phyloP scores from a whole-genome alignment of 176 grass and related monocot species.

The Carex scoparia region DNA sequence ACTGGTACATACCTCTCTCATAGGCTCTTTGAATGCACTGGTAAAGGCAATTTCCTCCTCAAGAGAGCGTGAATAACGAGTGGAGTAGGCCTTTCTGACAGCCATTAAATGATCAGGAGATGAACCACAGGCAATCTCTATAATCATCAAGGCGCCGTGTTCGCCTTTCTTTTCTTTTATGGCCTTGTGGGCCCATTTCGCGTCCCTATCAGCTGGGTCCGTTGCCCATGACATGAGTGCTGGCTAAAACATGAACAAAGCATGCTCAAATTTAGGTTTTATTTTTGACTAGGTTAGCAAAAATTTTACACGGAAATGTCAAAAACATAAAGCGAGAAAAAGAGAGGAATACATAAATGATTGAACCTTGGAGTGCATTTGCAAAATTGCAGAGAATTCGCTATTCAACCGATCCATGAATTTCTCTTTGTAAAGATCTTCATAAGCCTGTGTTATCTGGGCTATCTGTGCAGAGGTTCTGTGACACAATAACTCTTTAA shows the following conservation, averaged over 20 bases:
- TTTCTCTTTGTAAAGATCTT: slow-evolving; percentile 49
- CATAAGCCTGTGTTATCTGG: slow-evolving; percentile 58
- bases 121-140: slow-evolving; percentile 85
- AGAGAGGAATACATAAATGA: not conserved
- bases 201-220: slow-evolving; percentile 74
- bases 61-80: slow-evolving; percentile 52
- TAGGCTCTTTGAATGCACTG: slow-evolving; percentile 40
- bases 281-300: not conserved
- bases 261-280: not conserved
- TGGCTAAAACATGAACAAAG: slow-evolving; percentile 33
- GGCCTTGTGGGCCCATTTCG: slow-evolving; percentile 54
- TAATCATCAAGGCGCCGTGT: slow-evolving; percentile 41
- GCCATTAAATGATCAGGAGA: slow-evolving; percentile 75
- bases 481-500: slow-evolving; percentile 68
- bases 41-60: slow-evolving; percentile 74
- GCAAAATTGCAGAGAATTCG: slow-evolving; percentile 68
- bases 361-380: slow-evolving; percentile 28
- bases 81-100: slow-evolving; percentile 79
- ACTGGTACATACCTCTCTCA: slow-evolving; percentile 39
- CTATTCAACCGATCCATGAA: slow-evolving; percentile 50
- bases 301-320: not conserved
- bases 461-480: slow-evolving; percentile 60
- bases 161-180: slow-evolving; percentile 47
- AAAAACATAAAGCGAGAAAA: not conserved
- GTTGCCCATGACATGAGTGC: slow-evolving; percentile 75